Conservation (phyloP, 176 grass and related monocot species). For the Musa troglodytarum region DNA sequence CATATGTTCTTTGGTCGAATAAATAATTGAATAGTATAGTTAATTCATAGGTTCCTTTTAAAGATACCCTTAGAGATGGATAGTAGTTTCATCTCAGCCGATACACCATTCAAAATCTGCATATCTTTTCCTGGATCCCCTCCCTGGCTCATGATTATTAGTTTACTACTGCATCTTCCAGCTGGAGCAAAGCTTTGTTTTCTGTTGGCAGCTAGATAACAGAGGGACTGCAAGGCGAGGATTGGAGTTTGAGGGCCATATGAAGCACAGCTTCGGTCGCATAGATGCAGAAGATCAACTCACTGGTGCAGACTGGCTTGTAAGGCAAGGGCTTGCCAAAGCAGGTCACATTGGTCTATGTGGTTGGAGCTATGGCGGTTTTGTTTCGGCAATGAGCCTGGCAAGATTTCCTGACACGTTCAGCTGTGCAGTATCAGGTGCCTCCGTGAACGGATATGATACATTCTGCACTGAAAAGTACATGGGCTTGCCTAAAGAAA, state of each 20-base stretch:
- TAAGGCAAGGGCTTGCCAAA: constrained; percentile 76
- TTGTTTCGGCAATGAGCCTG: constrained; percentile 85
- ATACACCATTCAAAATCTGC: too few relatives aligned
- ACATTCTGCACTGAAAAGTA: constrained; percentile 97
- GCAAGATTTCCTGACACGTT: constrained; percentile 62
- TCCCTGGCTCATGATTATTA: background rate
- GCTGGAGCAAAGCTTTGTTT: constrained; percentile 9
- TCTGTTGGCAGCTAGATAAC: constrained; percentile 69
- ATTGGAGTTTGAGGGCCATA: constrained; percentile 75
- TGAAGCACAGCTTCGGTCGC: constrained; percentile 69
- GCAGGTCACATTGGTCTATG: constrained; percentile 86
- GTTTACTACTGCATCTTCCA: background rate
- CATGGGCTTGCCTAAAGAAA: constrained; percentile 64
- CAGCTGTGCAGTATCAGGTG: constrained; percentile 77
- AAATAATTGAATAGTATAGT: too few relatives aligned
- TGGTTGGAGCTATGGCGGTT: constrained; percentile 95
- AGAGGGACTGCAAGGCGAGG: constrained; percentile 79
- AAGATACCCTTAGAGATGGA: background rate
- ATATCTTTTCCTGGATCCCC: too few relatives aligned
- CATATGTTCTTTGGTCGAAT: too few relatives aligned
- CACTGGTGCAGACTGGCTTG: constrained; percentile 78
- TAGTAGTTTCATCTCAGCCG: background rate
- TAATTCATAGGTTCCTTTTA: background rate
- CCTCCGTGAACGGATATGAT: constrained; percentile 93
- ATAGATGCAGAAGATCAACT: constrained; percentile 87